Base-by-base conservation (phyloP, 2,329 filamentous ascomycete genomes). In the Triangularia setosa region DNA sequence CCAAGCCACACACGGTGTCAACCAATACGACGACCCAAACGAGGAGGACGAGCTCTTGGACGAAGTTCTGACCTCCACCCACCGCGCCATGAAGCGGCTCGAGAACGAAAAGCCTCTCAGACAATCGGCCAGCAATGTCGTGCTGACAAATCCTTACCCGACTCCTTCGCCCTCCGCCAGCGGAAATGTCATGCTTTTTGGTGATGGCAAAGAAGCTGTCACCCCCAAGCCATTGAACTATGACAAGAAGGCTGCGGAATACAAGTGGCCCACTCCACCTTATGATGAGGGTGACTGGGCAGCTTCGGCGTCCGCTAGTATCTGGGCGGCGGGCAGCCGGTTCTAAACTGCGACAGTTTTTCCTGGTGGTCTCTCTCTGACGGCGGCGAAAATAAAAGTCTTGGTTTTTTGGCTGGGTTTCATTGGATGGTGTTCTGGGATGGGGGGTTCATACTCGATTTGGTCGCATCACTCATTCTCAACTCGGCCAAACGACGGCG, bases 41-140 rank as follows among this genome's bases (percentile, higher is more conserved):
- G 95, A 99, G 77, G 94, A 98, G 74, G 95, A 99, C 65, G 95
- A 99, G 78, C 84, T 99, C 9, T 83, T 98, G 9, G 93, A 97
- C 70, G 95, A 99, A 77, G 93, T 88, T 21, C 81, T 97, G 52
- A 85, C 88, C 58, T 92, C 91, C 5, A 91, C 93, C 0, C 89
- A 89, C 71, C 87, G 86, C 66, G 91, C 88, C 7, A 90, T 91
- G 73, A 89, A 87, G 73, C 87, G 87, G 9, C 81, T 96, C 65
- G 91, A 84, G 74, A 84, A 79, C 59, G 80, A 78, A 58, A 81
- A 78, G 71, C 78, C 80, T 1, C 77, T 89, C 30, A 79, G 86
- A 62, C 87, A 91, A 69, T 87, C 90, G 14, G 83, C 82, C 28
- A 89, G 85, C 75, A 89, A 90, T 69, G 75, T 87, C 25, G 85